Evolutionary conservation across 495 filamentous ascomycete genomes (phyloP), one percentile per base, ranked within the genome.

Genomic region (Lophium mytilinum): DNA sequence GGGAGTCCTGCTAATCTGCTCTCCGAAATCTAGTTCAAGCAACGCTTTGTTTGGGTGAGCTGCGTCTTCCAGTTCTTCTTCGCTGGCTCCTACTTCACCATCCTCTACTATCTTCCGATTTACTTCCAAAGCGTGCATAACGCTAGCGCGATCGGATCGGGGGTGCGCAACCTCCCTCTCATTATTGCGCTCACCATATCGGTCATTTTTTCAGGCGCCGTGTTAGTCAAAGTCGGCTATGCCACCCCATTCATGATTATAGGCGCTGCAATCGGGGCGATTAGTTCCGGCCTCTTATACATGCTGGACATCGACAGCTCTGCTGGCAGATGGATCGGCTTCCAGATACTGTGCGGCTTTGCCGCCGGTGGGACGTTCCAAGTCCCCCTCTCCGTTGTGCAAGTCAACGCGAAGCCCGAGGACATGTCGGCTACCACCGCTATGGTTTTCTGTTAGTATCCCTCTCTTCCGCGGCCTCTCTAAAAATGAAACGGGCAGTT

Each of bases 201-300:
- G 33, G 45, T 15, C 3, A 15, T 51, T 35, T 17, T 40, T 15
- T 5, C 3, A 33, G 59, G 59, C 33, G 17, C 41, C 18, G 11
- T 48, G 3, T 1, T 36, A 6, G 24, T 43, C 11, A 33, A 34
- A 14, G 49, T 36, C 21, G 53, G 53, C 24, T 11, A 33, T 34
- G 46, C 18, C 10, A 12, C 30, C 6, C 37, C 41, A n/a, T 37
- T 40, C 15, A 15, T 53, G n/a, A 6, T 55, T 21, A 7, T 53
- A 15, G 59, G 54, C 50, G 57, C 37, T 60, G 56, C 33, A 52
- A 19, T 59, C 35, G 46, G 51, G 12, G 47, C 66, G 11, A 19
- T 66, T 36, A 47, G 62, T n/a, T 42, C 56, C 10, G 43, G 69
- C 15, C 41, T 64, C n/a, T 34, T 62, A 10, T 56, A 56, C 39